Base-by-base conservation (phyloP, 1,139 yeast species). In the Candida albicans region DNA sequence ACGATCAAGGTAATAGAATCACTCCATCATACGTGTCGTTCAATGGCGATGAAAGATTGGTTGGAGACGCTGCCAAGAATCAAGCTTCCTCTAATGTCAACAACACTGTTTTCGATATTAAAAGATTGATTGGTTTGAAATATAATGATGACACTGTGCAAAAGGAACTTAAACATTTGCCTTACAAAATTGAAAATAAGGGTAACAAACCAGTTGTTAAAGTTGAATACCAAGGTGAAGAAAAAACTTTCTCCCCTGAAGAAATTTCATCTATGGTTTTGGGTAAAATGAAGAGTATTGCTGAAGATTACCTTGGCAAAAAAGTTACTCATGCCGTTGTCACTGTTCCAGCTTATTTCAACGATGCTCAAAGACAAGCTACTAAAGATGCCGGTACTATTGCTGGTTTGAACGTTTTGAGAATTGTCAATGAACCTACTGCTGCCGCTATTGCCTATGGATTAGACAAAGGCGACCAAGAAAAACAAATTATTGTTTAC, bases 401-500 rank as follows among this genome's bases (percentile, higher is more conserved):
- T 77, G 96, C 97, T 39, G 98, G 98, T 58, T 81, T 91, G 64
- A 89, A 87, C 61, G 96, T 91, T 48, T 79, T 90, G 64, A 86
- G 98, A 76, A 90, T 91, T 64, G 96, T 91, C 56, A 91, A 91
- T 68, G 98, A 91, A 77, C 98, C 98, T 52, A 91, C 98, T 45
- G 98, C 98, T 41, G 97, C 98, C 51, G 97, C 97, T 47, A 89
- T 91, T 68, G 98, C 98, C 50, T 91, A 91, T 72, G 98, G 98
- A 56, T 80, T 91, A 60, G 97, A 91, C 73, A 86, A 87, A 70
- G 77, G 86, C 53, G 70, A 68, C 45, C 68, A 67, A 41, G 79
- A 73, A 62, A 73, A 69, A 57, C 77, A 73, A 62, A 73, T 74
- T 50, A 67, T 73, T 60, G 77, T 73, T 48, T 73, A 71, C 59